A percentile compares a stretch with the other conserved stretches of the same genome.
Conservation (phyloP, 179 eudicot species). For the Silene noctiflora region DNA sequence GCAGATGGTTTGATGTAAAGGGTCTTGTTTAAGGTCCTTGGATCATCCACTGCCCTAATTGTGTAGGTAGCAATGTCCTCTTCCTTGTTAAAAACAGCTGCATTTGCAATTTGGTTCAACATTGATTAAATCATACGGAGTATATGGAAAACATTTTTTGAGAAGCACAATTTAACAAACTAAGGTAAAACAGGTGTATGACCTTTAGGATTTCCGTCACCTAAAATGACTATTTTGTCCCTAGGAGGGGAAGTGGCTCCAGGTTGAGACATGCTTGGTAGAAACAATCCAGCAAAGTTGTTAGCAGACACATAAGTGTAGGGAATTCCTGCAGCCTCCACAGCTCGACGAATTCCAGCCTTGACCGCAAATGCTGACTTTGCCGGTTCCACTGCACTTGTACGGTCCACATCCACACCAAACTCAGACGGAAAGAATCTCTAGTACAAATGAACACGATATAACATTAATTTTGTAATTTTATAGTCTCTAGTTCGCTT, state of each 20-base stretch:
- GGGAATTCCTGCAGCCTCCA: constrained; percentile 58
- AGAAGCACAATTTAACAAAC: no score
- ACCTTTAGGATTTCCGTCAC: constrained; percentile 85
- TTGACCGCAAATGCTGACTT: constrained; percentile 38
- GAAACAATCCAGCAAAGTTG: constrained; percentile 55
- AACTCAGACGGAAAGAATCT: constrained; percentile 46
- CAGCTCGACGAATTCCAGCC: constrained; percentile 45
- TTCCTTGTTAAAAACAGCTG: constrained; percentile 59
- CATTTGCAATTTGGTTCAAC: neutral
- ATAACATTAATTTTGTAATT: no score
- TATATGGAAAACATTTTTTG: no score
- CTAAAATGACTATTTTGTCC: constrained; percentile 62
- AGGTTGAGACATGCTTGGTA: constrained; percentile 57
- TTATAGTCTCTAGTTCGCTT: no score
- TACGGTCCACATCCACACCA: constrained; percentile 51
- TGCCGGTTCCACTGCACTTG: constrained; percentile 60
- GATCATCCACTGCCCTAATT: constrained; percentile 57
- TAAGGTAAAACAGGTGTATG: no score
- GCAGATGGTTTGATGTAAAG: constrained; percentile 52
- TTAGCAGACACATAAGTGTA: constrained; percentile 48
- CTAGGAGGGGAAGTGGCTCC: constrained; percentile 71
- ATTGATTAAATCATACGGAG: no score
- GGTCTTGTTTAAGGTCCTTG: constrained; percentile 55
- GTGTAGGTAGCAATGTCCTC: constrained; percentile 64
- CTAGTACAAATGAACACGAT: no score